Percentiles rank a stretch among this genome's conserved stretches.
Evolutionary conservation across 306 rosid species (phyloP).

Genomic region (Vicia villosa): DNA sequence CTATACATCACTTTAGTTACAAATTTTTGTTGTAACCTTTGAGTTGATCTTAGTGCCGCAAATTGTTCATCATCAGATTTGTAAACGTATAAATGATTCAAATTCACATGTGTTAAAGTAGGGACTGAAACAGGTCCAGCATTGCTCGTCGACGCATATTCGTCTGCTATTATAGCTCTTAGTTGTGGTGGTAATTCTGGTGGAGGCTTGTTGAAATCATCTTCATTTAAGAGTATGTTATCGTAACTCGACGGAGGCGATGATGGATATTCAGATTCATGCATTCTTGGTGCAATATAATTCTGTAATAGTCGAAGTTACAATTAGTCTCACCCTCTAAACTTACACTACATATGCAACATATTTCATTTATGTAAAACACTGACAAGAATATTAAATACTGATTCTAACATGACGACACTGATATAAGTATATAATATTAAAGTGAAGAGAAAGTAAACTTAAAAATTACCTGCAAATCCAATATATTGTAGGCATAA

Average conservation of each 20-base stretch:
- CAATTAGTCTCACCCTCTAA: background rate
- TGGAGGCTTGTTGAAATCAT: conserved; percentile 72
- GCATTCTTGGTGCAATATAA: conserved; percentile 48
- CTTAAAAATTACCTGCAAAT: conserved; percentile 49
- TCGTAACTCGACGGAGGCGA: conserved; percentile 91
- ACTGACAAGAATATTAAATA: background rate
- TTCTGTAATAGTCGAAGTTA: conserved; percentile 46
- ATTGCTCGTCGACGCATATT: conserved; percentile 45
- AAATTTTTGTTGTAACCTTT: conserved; percentile 58
- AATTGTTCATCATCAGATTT: conserved; percentile 49
- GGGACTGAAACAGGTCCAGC: background rate
- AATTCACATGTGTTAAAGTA: conserved; percentile 49
- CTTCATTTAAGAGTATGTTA: conserved; percentile 52
- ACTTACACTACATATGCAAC: background rate
- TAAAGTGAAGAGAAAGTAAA: background rate
- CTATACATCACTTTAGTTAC: conserved; percentile 55
- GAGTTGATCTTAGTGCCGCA: conserved; percentile 66
- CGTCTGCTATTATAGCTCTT: conserved; percentile 43
- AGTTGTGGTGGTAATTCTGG: conserved; percentile 78
- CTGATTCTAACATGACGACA: background rate
- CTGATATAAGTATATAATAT: too few relatives aligned
- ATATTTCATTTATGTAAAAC: background rate
- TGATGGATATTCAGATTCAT: conserved; percentile 56
- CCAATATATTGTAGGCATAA: conserved; percentile 68
- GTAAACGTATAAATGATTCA: conserved; percentile 75